Evolutionary conservation across 1,139 yeast genomes (phyloP).

Genomic region (Taphrina communis): DNA sequence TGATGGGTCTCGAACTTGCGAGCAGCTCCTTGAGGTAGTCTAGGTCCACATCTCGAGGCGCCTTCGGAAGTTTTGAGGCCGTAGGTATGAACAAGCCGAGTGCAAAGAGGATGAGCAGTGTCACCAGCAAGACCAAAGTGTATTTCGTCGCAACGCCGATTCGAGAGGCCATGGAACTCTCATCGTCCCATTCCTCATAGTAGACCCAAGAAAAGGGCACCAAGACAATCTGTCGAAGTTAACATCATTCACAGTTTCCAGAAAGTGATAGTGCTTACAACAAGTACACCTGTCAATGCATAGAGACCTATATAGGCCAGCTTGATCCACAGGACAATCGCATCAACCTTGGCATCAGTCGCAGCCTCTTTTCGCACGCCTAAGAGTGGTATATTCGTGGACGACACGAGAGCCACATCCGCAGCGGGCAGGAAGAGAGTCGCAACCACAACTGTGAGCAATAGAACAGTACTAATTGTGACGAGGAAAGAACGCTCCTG

Average conservation of each 20-base stretch:
- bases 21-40: slow-evolving; percentile 28
- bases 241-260: neutral
- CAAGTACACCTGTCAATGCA: neutral
- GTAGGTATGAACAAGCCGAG: slow-evolving; percentile 45
- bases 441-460: slow-evolving; percentile 20
- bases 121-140: slow-evolving; percentile 42
- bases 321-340: slow-evolving; percentile 15
- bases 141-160: slow-evolving; percentile 45
- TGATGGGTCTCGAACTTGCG: slow-evolving; percentile 20
- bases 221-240: slow-evolving; percentile 1
- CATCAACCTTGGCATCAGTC: slow-evolving; percentile 25
- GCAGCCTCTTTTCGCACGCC: slow-evolving; percentile 33
- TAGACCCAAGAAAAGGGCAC: slow-evolving; percentile 34
- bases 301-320: slow-evolving; percentile 24
- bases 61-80: slow-evolving; percentile 27
- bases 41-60: slow-evolving; percentile 7
- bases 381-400: slow-evolving; percentile 22
- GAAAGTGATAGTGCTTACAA: neutral
- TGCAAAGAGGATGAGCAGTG: slow-evolving; percentile 42
- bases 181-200: slow-evolving; percentile 47
- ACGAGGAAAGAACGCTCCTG: slow-evolving; percentile 34
- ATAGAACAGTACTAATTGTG: slow-evolving; percentile 18
- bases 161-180: slow-evolving; percentile 44
- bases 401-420: slow-evolving; percentile 33
- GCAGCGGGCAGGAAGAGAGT: slow-evolving; percentile 21